Evolutionary conservation across 73 alveolate species (phyloP).

Genomic region (Paramecium pentaurelia): DNA sequence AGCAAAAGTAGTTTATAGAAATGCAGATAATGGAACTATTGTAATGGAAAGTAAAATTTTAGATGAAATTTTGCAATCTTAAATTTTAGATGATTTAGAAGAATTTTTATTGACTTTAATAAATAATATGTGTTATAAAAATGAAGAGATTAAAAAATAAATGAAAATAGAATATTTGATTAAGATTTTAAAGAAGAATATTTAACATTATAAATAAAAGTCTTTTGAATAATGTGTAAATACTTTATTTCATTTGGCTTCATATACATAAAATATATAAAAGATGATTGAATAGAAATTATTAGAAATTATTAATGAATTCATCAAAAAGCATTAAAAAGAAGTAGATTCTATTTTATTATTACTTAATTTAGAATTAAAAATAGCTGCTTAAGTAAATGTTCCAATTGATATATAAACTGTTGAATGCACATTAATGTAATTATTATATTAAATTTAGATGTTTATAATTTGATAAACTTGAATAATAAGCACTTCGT

Average conservation of each 20-base stretch:
- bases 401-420: background rate
- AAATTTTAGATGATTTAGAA: background rate
- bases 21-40: background rate
- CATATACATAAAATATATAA: background rate
- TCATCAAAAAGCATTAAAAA: background rate
- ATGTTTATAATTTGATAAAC: background rate
- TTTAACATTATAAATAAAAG: background rate
- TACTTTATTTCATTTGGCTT: background rate
- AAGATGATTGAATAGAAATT: conserved; percentile 7
- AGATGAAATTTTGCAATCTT: background rate
- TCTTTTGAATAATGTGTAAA: background rate
- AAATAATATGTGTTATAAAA: conserved; percentile 10
- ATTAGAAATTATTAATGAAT: background rate
- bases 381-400: background rate
- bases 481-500: background rate
- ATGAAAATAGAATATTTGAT: background rate
- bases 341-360: background rate
- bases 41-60: background rate
- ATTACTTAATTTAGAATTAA: background rate
- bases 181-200: background rate
- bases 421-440: background rate
- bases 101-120: background rate
- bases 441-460: background rate
- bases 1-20: background rate
- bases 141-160: background rate